Evolutionary conservation across 306 rosid species (phyloP), one percentile per base, ranked within the genome.

Genomic region (Castanospermum australe): DNA sequence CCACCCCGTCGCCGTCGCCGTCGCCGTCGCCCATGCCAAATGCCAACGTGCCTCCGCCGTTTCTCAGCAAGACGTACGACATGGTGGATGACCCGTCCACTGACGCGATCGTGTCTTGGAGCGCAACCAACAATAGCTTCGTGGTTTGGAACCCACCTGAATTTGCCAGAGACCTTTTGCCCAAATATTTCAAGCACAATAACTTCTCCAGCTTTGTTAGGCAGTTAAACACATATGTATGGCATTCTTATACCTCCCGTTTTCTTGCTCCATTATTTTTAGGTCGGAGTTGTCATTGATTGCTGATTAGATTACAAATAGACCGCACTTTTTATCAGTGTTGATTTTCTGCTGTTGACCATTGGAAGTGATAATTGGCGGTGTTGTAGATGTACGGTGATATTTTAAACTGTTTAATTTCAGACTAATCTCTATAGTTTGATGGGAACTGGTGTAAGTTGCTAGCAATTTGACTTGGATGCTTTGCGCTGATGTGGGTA

Each of bases 131-230:
- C 79, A 95, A 95, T 61, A 95, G 99, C 89, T 95, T 95, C 83
- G 90, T 95, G 50, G 99, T 95, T 54, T 95, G 98, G 99, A 90
- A 92, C 84, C 98, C 99, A 61, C 99, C 99, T 5, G 98, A 93
- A 81, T 95, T 95, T 73, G 96, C 96, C 14, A 81, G 93, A 80
- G 99, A 92, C 84, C 94, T 95, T 6, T 82, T 95, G 89, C 99
- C 99, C 2, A 93, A 91, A 81, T 86, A 86, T 73, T 95, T 95
- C 90, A 95, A 95, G 87, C 98, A 95, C 76, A 92, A 87, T 70
- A 95, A 95, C 81, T 95, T 95, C 88, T 95, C 97, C 64, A 95
- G 98, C 80, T 92, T 95, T 76, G 97, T 92, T 21, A 79, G 99
- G 81, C 99, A 95, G 92, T 71, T 95, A 72, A 95, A 95, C 82